Conservation (phyloP, 768 basidiomycete genomes). For the Hydnum rufescens region DNA sequence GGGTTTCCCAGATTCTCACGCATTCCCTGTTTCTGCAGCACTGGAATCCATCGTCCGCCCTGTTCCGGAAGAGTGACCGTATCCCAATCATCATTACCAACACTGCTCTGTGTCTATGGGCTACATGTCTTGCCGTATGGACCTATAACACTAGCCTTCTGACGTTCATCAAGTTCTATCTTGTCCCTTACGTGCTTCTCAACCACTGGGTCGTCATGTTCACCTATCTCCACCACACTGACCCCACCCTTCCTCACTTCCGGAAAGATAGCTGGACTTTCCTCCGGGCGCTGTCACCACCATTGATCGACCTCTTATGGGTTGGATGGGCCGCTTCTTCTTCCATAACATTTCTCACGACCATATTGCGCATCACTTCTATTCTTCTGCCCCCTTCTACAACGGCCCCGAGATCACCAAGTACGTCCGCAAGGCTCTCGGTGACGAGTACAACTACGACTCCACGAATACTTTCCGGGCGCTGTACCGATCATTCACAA, state of each 20-base stretch:
- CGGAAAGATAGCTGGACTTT: conserved; percentile 78
- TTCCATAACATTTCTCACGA: conserved; percentile 54
- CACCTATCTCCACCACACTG: conserved; percentile 97
- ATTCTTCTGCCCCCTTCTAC: conserved; percentile 69
- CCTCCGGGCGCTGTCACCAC: conserved; percentile 85
- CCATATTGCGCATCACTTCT: conserved; percentile 80
- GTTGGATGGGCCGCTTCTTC: conserved; percentile 22
- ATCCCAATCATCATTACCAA: conserved; percentile 63
- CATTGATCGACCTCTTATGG: conserved; percentile 64
- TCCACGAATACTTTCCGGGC: conserved; percentile 44
- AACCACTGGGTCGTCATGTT: conserved; percentile 71
- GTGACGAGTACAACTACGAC: conserved; percentile 44
- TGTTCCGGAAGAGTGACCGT: conserved; percentile 73
- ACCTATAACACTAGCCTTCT: conserved; percentile 43
- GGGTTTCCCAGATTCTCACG: background rate
- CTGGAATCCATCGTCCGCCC: conserved; percentile 55
- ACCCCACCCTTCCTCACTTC: conserved; percentile 87
- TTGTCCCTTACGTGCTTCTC: conserved; percentile 73
- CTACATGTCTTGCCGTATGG: conserved; percentile 35
- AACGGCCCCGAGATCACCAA: conserved; percentile 27
- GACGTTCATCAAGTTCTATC: conserved; percentile 59
- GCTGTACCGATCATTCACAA: conserved; percentile 40
- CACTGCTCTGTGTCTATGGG: conserved; percentile 58
- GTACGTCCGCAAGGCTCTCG: conserved; percentile 78
- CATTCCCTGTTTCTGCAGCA: conserved; percentile 23